These are phyloP conservation scores for Apophysomyces trapeziformis DNA, from an alignment of 371 early-diverging fungal genomes.

Conservation along the genomic window DNA sequence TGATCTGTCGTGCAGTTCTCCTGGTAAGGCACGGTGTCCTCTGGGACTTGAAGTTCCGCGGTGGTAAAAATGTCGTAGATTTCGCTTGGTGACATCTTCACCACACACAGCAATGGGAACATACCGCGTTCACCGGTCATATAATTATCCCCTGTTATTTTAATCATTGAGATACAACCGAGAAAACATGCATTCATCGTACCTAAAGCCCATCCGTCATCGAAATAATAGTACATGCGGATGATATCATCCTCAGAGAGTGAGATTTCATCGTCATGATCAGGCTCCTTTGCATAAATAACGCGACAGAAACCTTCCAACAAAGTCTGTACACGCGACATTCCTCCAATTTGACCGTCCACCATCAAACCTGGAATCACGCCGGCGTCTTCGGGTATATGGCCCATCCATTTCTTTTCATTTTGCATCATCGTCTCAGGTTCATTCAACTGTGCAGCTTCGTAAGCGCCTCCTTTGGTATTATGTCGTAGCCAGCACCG, in stretches of 20 bases:
- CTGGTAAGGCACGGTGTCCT: background rate
- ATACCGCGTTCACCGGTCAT: conserved; percentile 30
- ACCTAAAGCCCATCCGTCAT: conserved; percentile 68
- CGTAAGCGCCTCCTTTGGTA: background rate
- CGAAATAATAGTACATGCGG: conserved; percentile 50
- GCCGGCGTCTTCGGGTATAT: conserved; percentile 8
- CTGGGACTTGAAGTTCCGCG: conserved; percentile 3
- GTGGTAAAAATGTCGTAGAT: conserved; percentile 11
- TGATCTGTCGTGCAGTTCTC: background rate
- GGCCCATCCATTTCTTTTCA: background rate
- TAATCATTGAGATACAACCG: background rate
- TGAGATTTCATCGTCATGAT: conserved; percentile 61
- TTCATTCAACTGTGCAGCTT: background rate
- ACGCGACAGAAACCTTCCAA: conserved; percentile 20
- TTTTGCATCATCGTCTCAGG: background rate
- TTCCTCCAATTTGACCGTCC: background rate
- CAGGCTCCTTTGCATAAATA: conserved; percentile 43
- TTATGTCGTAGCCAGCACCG: background rate
- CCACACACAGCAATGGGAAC: conserved; percentile 30
- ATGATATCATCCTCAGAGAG: conserved; percentile 61
- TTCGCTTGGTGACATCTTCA: conserved; percentile 18
- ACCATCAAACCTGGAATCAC: conserved; percentile 5
- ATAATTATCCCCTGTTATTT: conserved; percentile 27
- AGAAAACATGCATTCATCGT: background rate
- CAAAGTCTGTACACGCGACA: conserved; percentile 6